These are phyloP conservation scores for Phytopythium montanum DNA, from an alignment of 352 stramenopile species.

Conservation along the genomic window DNA sequence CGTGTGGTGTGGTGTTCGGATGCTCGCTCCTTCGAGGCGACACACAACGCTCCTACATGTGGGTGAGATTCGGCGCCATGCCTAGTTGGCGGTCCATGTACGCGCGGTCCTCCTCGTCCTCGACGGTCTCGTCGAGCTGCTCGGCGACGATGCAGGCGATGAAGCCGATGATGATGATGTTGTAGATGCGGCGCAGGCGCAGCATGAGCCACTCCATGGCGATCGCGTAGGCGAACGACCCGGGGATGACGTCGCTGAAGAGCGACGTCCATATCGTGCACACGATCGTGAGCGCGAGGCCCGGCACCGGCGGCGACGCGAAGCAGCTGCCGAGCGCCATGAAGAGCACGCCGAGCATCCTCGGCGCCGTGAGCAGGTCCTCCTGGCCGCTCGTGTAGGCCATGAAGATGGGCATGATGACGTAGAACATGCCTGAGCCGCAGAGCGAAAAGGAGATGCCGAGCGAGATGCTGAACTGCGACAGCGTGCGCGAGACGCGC, in stretches of 20 bases:
- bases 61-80: constrained; percentile 14
- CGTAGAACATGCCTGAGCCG: constrained; percentile 49
- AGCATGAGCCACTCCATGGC: constrained; percentile 49
- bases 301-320: constrained; percentile 31
- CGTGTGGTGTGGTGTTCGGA: not conserved
- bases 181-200: constrained; percentile 55
- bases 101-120: constrained; percentile 62
- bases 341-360: constrained; percentile 37
- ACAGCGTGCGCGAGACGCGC: constrained; percentile 58
- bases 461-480: constrained; percentile 54
- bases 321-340: constrained; percentile 52
- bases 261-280: constrained; percentile 53
- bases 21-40: not conserved
- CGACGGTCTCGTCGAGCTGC: constrained; percentile 63
- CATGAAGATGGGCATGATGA: constrained; percentile 55
- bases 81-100: constrained; percentile 37
- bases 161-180: constrained; percentile 62
- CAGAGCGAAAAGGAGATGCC: constrained; percentile 47
- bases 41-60: not conserved
- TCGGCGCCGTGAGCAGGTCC: constrained; percentile 32
- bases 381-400: constrained; percentile 46
- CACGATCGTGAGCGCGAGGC: constrained; percentile 38
- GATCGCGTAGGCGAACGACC: constrained; percentile 37
- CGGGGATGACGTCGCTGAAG: constrained; percentile 33
- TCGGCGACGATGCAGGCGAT: constrained; percentile 66